phyloP scores from a whole-genome alignment of 805 yeast species.

The Pichia deserticola region DNA sequence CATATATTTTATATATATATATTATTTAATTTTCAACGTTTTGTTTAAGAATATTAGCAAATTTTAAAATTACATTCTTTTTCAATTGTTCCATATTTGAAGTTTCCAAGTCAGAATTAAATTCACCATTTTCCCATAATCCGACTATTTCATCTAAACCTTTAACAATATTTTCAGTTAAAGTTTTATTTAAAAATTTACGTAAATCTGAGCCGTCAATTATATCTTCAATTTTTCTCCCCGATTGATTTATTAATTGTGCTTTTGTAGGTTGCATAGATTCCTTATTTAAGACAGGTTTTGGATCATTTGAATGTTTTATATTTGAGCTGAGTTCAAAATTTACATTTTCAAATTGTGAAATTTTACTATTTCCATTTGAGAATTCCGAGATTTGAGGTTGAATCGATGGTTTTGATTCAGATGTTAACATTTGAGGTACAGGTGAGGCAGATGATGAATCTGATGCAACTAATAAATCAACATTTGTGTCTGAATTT shows the following conservation, averaged over 20 bases:
- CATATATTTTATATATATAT: no score
- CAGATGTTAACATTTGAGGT: conserved; percentile 14
- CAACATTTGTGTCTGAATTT: background rate
- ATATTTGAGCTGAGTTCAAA: no score
- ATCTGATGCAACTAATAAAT: no score
- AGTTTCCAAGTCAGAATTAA: background rate
- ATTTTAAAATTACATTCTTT: conserved; percentile 8
- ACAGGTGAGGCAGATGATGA: conserved; percentile 20
- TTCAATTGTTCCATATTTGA: background rate
- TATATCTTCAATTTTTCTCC: conserved; percentile 29
- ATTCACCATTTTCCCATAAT: conserved; percentile 17
- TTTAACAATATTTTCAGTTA: conserved; percentile 38
- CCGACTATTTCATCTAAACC: conserved; percentile 31
- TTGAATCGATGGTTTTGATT: background rate
- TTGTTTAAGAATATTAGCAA: conserved; percentile 10
- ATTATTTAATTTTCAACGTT: conserved; percentile 3
- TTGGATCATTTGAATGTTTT: background rate
- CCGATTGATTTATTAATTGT: conserved; percentile 4
- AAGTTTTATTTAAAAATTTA: conserved; percentile 39
- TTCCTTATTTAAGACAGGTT: background rate
- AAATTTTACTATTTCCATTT: no score
- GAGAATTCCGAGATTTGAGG: background rate
- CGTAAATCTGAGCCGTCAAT: conserved; percentile 50
- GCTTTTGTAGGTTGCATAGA: conserved; percentile 1
- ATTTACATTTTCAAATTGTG: no score